Percentiles rank a stretch among this genome's conserved stretches.
These are phyloP conservation scores for Amylostereum areolatum DNA, from an alignment of 1,284 basidiomycete species.

Conservation along the genomic window DNA sequence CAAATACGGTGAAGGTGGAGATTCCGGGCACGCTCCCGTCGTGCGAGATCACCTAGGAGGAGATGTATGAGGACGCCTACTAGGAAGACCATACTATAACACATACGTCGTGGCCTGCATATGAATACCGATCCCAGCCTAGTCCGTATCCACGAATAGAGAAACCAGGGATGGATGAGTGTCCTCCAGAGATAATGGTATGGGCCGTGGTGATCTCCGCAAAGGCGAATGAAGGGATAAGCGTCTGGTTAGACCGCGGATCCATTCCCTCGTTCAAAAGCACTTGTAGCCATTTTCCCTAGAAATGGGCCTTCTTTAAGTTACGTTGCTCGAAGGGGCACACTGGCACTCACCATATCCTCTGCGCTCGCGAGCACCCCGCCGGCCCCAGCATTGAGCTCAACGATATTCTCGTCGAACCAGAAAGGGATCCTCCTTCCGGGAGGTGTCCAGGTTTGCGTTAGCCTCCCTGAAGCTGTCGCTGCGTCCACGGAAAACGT, in stretches of 20 bases:
- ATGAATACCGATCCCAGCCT: conserved; percentile 33
- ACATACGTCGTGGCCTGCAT: conserved; percentile 31
- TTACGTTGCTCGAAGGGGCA: background rate
- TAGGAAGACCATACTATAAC: background rate
- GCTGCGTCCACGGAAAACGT: conserved; percentile 37
- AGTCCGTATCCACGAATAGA: conserved; percentile 32
- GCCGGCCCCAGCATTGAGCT: conserved; percentile 32
- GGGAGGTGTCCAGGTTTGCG: conserved; percentile 21
- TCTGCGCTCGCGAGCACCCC: conserved; percentile 29
- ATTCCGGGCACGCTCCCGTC: conserved; percentile 35
- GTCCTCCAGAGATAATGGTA: conserved; percentile 8
- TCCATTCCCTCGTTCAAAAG: conserved; percentile 37
- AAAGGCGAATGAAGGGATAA: conserved; percentile 32
- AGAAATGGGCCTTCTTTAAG: background rate
- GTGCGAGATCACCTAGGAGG: conserved; percentile 29
- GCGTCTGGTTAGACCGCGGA: conserved; percentile 31
- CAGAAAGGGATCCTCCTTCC: conserved; percentile 18
- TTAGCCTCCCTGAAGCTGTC: conserved; percentile 24
- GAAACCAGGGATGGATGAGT: background rate
- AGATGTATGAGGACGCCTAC: background rate
- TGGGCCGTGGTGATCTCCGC: conserved; percentile 32
- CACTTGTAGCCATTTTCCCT: conserved; percentile 38
- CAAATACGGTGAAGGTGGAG: conserved; percentile 27
- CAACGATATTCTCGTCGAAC: conserved; percentile 9
- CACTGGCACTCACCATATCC: conserved; percentile 17